A percentile compares a stretch with the other conserved stretches of the same genome.
Evolutionary conservation across 2,329 filamentous ascomycete genomes (phyloP).

Genomic region (Colletotrichum plurivorum): DNA sequence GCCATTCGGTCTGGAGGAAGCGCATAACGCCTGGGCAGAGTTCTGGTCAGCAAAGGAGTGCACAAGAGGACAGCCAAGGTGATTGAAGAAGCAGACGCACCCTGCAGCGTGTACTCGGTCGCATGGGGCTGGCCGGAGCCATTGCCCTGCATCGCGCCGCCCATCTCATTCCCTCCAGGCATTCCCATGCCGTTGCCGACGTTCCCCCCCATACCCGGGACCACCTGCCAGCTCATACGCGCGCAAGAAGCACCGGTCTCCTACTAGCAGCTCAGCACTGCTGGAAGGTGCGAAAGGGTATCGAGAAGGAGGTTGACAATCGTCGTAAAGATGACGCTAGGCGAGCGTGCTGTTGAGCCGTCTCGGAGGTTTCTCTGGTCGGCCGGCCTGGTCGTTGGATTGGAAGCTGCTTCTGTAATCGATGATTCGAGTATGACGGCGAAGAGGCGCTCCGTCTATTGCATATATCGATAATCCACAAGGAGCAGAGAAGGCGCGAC

Average conservation of each 20-base stretch:
- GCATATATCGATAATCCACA: slow-evolving; percentile 14
- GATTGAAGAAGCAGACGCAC: slow-evolving; percentile 44
- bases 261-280: slow-evolving; percentile 30
- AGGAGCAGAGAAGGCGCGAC: slow-evolving; percentile 14
- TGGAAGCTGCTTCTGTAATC: slow-evolving; percentile 18
- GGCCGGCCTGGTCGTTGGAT: background rate
- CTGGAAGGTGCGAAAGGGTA: background rate
- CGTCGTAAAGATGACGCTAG: no score
- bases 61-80: no score
- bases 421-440: background rate
- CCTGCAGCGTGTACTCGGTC: slow-evolving; percentile 75
- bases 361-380: background rate
- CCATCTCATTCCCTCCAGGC: slow-evolving; percentile 59
- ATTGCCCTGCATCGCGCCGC: slow-evolving; percentile 61
- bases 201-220: slow-evolving; percentile 57
- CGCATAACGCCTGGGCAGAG: slow-evolving; percentile 87
- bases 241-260: slow-evolving; percentile 35
- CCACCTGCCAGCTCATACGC: slow-evolving; percentile 54
- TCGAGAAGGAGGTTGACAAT: no score
- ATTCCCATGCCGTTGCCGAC: slow-evolving; percentile 54
- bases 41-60: slow-evolving; percentile 5
- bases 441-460: slow-evolving; percentile 13
- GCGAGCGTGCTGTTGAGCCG: background rate
- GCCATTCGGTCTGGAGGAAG: slow-evolving; percentile 99
- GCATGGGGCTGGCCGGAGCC: slow-evolving; percentile 67